phyloP scores from a whole-genome alignment of 352 stramenopile genomes.

The Phytophthora uliginosa region DNA sequence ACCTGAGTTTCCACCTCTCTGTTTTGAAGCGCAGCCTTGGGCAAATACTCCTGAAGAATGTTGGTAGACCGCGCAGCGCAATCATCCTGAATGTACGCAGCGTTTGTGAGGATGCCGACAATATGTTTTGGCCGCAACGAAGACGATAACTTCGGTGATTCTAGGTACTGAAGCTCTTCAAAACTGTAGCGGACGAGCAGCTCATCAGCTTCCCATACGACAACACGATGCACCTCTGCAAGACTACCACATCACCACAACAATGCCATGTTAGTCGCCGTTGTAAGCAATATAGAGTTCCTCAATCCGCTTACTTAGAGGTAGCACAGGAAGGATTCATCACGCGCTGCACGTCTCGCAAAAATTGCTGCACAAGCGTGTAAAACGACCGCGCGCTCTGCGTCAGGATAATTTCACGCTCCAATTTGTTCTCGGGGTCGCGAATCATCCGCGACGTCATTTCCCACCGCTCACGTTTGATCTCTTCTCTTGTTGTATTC shows the following conservation, averaged over 20 bases:
- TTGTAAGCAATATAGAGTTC: not conserved
- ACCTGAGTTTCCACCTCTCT: conserved; percentile 56
- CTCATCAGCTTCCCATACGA: conserved; percentile 69
- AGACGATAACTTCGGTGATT: conserved; percentile 70
- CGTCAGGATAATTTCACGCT: conserved; percentile 84
- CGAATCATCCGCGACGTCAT: conserved; percentile 78
- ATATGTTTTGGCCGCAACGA: conserved; percentile 74
- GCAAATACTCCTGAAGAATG: conserved; percentile 69
- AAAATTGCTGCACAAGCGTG: conserved; percentile 84
- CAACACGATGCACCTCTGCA: conserved; percentile 64
- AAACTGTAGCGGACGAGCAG: conserved; percentile 70
- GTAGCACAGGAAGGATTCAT: conserved; percentile 86
- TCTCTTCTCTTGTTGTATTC: conserved; percentile 73
- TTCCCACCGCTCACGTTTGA: conserved; percentile 89
- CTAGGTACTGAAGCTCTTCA: conserved; percentile 71
- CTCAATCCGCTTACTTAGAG: conserved; percentile 51
- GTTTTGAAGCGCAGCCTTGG: conserved; percentile 55
- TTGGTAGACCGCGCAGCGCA: conserved; percentile 53
- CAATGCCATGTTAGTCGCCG: conserved; percentile 6
- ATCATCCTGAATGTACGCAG: conserved; percentile 78
- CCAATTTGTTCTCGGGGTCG: conserved; percentile 71
- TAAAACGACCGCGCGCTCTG: conserved; percentile 85
- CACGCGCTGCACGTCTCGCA: conserved; percentile 80
- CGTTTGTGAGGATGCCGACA: conserved; percentile 75
- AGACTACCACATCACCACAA: conserved; percentile 43